A percentile compares a stretch with the other conserved stretches of the same genome.
These are phyloP conservation scores for Hericium erinaceus DNA, from an alignment of 768 basidiomycete species.

Conservation along the genomic window DNA sequence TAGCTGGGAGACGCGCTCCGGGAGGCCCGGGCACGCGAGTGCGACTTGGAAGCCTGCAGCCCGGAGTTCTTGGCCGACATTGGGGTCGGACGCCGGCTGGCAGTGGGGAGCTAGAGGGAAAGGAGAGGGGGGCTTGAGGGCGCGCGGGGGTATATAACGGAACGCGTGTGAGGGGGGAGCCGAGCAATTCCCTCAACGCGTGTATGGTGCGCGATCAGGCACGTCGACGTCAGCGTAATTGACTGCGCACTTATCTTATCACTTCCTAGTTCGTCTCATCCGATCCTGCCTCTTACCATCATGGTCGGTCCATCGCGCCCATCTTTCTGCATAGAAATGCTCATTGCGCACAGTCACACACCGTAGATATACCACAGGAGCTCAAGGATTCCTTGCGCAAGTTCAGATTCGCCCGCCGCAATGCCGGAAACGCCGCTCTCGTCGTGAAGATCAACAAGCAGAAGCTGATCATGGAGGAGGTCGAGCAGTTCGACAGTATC, in stretches of 20 bases:
- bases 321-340: background rate
- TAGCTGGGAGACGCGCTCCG: slow-evolving; percentile 17
- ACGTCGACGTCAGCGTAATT: background rate
- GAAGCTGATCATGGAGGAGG: slow-evolving; percentile 73
- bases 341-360: slow-evolving; percentile 40
- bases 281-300: background rate
- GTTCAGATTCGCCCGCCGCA: slow-evolving; percentile 65
- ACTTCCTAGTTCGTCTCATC: background rate
- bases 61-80: background rate
- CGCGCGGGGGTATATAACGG: background rate
- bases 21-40: slow-evolving; percentile 12
- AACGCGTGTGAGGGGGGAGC: background rate
- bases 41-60: slow-evolving; percentile 3
- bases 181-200: background rate
- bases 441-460: slow-evolving; percentile 88
- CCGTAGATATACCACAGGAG: slow-evolving; percentile 77
- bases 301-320: slow-evolving; percentile 7
- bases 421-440: slow-evolving; percentile 63
- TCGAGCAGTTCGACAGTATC: slow-evolving; percentile 69
- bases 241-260: background rate
- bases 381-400: slow-evolving; percentile 77
- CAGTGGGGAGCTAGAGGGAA: no score
- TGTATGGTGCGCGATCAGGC: background rate
- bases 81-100: no score
- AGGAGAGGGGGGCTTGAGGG: no score